A percentile compares a stretch with the other conserved stretches of the same genome.
Conservation (phyloP, 176 grass and related monocot species). For the Oryza longistaminata region DNA sequence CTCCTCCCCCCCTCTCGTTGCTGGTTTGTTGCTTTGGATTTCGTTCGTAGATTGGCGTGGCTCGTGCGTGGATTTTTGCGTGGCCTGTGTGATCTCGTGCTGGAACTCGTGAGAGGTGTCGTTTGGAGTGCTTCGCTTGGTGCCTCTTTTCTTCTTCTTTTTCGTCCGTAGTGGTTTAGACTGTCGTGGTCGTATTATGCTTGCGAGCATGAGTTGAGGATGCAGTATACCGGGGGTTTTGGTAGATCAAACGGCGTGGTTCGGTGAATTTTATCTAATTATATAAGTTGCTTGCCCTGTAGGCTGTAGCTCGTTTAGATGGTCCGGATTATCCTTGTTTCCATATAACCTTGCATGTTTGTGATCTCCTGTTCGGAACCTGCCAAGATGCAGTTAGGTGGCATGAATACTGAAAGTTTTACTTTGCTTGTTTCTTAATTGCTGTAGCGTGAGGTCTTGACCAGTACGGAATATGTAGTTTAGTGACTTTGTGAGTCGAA, state of each 20-base stretch:
- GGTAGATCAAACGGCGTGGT: constrained; percentile 20
- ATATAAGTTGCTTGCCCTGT: neutral
- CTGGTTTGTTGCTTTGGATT: constrained; percentile 8
- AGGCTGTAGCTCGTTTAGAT: constrained; percentile 14
- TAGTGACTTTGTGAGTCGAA: neutral
- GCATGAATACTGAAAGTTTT: neutral
- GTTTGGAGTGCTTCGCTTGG: constrained; percentile 9
- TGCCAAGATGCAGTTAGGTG: neutral
- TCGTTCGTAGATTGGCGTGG: constrained; percentile 19
- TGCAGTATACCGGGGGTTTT: constrained; percentile 9
- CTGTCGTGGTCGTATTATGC: neutral
- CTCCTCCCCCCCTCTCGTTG: neutral
- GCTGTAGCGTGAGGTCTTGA: neutral
- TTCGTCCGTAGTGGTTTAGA: constrained; percentile 26
- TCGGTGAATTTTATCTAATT: neutral
- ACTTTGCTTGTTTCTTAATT: neutral
- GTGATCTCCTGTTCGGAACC: constrained; percentile 7
- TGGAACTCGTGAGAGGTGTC: neutral
- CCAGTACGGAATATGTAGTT: neutral
- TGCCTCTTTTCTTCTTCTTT: constrained; percentile 22
- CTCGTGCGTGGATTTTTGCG: constrained; percentile 28
- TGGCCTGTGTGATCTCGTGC: constrained; percentile 34
- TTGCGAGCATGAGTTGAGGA: constrained; percentile 12
- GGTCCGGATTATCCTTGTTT: neutral
- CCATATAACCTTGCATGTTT: neutral